Conservation (phyloP, 768 basidiomycete species). For the Pisolithus albus region DNA sequence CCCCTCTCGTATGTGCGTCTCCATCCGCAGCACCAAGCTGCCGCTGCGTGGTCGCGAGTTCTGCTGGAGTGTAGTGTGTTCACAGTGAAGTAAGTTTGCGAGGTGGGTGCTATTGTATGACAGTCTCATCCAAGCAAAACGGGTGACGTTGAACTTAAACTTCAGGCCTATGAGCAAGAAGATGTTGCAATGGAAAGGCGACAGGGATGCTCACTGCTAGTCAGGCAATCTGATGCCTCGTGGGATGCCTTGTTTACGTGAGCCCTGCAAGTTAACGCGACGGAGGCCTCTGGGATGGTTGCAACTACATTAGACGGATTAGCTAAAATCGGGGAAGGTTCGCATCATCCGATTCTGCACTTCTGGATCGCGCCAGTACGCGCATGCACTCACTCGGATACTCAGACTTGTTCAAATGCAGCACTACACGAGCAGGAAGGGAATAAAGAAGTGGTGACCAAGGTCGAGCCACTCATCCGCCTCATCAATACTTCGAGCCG, state of each 20-base stretch:
- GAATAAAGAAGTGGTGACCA: background rate
- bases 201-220: constrained; percentile 29
- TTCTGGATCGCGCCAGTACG: background rate
- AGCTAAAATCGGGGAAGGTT: constrained; percentile 39
- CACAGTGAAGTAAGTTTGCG: constrained; percentile 35
- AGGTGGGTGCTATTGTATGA: background rate
- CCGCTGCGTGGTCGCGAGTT: constrained; percentile 53
- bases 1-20: constrained; percentile 50
- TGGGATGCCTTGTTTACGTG: constrained; percentile 43
- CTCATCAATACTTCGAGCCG: constrained; percentile 49
- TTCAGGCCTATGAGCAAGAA: constrained; percentile 3
- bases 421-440: constrained; percentile 4
- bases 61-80: constrained; percentile 68
- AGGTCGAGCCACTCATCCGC: constrained; percentile 27
- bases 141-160: background rate
- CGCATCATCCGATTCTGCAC: constrained; percentile 24
- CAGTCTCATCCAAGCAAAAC: background rate
- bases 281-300: constrained; percentile 37
- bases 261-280: constrained; percentile 42
- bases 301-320: constrained; percentile 38
- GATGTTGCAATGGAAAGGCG: constrained; percentile 3
- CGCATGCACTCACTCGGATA: background rate
- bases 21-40: constrained; percentile 15
- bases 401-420: constrained; percentile 39
- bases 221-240: constrained; percentile 37